Base-by-base conservation (phyloP, 345 rosid genomes). In the Syzygium aromaticum region DNA sequence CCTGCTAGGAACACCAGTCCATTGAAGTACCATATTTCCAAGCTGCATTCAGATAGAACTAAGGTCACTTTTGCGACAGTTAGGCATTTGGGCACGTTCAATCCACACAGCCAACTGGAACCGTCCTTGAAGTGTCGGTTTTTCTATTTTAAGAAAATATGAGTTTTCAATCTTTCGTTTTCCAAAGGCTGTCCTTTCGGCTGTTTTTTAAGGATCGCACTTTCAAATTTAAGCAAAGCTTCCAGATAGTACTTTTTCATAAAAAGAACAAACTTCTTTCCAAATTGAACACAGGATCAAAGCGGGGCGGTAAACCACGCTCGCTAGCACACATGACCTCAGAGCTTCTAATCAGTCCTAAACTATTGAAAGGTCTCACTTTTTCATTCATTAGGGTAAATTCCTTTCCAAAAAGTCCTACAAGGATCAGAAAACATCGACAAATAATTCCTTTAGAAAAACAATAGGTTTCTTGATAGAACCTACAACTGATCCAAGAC, bases 1-100 rank as follows among this genome's bases (percentile, higher is more conserved):
- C 99, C 99, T 5, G 98, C 92, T 54, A 97, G 90, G 21, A 97
- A 90, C 86, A 96, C 98, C 88, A 97, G 90, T 86, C 98, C 99
- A 93, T 96, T 98, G 88, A 84, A 93, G 93, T 94, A 97, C 98
- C 98, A 97, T 87, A 97, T 93, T 93, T 97, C 99, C 93, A 97
- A 94, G 86, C 98, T 97, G n/a, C 78, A 56, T 28, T 15, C 14
- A 78, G 56, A 87, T 53, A 3, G 57, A 30, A 27, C 11, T 25
- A 49, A 73, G 49, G 49, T 86, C 77, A 86, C 33, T n/a, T 63
- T 57, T 27, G 54, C 19, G 1, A 49, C 28, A 16, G 21, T 12
- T 23, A 86, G 80, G 54, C 33, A 40, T 86, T 38, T 2, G 6
- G 23, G 83, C 30, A 51, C 3, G 27, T 46, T 40, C 33, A 67